These are phyloP conservation scores for Hanseniaspora meyeri DNA, from an alignment of 805 yeast genomes.

Conservation along the genomic window DNA sequence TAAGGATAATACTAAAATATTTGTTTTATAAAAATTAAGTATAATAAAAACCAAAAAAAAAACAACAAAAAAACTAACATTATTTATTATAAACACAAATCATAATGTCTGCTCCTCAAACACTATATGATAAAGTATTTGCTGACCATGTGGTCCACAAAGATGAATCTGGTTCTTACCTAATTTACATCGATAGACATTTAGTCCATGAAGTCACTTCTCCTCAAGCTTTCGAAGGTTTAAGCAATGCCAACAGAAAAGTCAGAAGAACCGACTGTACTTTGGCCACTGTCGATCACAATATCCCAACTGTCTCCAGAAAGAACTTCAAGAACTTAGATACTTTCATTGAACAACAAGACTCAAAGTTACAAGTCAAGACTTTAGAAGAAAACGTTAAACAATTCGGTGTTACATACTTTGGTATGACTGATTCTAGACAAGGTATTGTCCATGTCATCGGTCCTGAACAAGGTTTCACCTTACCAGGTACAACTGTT, in stretches of 20 bases:
- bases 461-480: conserved; percentile 98
- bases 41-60: too few relatives aligned
- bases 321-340: conserved; percentile 56
- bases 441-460: conserved; percentile 98
- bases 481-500: conserved; percentile 95
- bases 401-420: conserved; percentile 78
- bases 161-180: conserved; percentile 75
- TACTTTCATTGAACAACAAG: conserved; percentile 77
- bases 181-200: conserved; percentile 91
- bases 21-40: too few relatives aligned
- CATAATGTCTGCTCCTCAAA: conserved; percentile 36
- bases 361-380: conserved; percentile 81
- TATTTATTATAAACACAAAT: background rate
- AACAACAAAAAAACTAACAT: background rate
- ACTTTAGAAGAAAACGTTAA: conserved; percentile 88
- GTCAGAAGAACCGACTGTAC: conserved; percentile 92
- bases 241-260: conserved; percentile 69
- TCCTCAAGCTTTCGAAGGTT: conserved; percentile 97
- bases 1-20: too few relatives aligned
- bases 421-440: conserved; percentile 87
- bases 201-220: conserved; percentile 97
- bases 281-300: conserved; percentile 90
- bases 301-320: conserved; percentile 91
- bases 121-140: conserved; percentile 92
- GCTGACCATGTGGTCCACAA: conserved; percentile 86